Percentiles rank a stretch among this genome's conserved stretches.
Evolutionary conservation across 192 early-diverging fungal genomes (phyloP).

Genomic region (Entophlyctis luteolus): DNA sequence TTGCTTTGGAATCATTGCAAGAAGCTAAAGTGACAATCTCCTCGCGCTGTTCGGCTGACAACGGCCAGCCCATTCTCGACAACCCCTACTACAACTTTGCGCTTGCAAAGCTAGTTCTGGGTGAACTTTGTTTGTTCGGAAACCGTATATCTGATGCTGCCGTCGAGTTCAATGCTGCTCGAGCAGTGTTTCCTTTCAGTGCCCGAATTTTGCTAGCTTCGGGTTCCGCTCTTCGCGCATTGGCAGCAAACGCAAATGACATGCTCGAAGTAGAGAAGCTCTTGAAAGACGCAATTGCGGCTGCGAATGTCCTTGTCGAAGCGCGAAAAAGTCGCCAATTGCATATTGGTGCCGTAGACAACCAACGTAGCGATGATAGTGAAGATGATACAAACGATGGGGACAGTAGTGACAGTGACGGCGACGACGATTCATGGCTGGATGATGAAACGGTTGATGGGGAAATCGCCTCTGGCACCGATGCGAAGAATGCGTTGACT

Average conservation of each 20-base stretch:
- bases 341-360: neutral
- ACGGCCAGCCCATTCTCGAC: slow-evolving; percentile 12
- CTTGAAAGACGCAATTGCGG: neutral
- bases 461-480: slow-evolving; percentile 4
- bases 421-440: neutral
- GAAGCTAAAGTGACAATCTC: no score
- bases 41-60: neutral
- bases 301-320: neutral
- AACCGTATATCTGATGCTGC: neutral
- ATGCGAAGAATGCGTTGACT: slow-evolving; percentile 12
- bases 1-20: no score
- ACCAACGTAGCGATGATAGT: neutral
- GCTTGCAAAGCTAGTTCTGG: neutral
- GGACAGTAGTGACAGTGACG: neutral
- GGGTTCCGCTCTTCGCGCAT: neutral
- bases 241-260: neutral
- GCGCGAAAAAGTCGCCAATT: neutral
- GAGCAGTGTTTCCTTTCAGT: slow-evolving; percentile 12
- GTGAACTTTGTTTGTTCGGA: neutral
- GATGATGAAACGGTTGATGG: neutral
- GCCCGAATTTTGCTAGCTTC: neutral
- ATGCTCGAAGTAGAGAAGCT: neutral
- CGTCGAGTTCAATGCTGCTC: neutral
- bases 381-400: slow-evolving; percentile 3
- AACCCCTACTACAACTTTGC: slow-evolving; percentile 16